A percentile compares a stretch with the other conserved stretches of the same genome.
These are phyloP conservation scores for Talaromyces nanjingensis DNA, from an alignment of 495 filamentous ascomycete genomes.

Conservation along the genomic window DNA sequence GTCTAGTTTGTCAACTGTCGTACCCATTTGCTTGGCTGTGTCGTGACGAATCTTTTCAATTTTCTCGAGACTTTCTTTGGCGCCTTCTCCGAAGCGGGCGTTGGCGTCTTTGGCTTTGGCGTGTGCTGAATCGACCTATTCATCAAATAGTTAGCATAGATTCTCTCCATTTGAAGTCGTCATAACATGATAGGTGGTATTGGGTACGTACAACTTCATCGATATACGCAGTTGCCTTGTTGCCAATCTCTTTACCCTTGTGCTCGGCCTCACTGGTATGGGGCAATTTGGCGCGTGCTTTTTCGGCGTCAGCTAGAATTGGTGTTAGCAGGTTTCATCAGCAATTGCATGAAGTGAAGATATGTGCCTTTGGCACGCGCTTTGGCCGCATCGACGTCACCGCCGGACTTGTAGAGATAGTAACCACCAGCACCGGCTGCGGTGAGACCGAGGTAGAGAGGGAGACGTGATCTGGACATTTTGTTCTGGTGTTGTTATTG, in stretches of 20 bases:
- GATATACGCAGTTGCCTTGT: slow-evolving; percentile 45
- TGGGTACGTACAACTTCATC: slow-evolving; percentile 54
- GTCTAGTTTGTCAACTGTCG: slow-evolving; percentile 48
- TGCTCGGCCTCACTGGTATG: slow-evolving; percentile 43
- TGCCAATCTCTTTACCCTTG: slow-evolving; percentile 40
- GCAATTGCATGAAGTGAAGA: neutral
- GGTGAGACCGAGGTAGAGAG: slow-evolving; percentile 51
- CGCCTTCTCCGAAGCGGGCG: slow-evolving; percentile 46
- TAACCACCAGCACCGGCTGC: slow-evolving; percentile 69
- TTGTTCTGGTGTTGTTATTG: slow-evolving; percentile 10
- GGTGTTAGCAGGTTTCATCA: neutral
- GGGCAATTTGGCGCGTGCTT: slow-evolving; percentile 56
- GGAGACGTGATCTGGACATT: slow-evolving; percentile 46
- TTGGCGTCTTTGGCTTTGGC: slow-evolving; percentile 53
- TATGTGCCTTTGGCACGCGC: slow-evolving; percentile 69
- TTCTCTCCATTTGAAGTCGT: too few species aligned
- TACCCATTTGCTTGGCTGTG: slow-evolving; percentile 25
- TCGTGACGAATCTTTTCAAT: slow-evolving; percentile 53
- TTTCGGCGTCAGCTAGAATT: slow-evolving; percentile 41
- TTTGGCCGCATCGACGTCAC: slow-evolving; percentile 71
- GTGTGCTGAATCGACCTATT: slow-evolving; percentile 60
- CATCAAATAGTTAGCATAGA: too few species aligned
- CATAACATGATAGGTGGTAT: too few species aligned
- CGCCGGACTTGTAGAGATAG: slow-evolving; percentile 87
- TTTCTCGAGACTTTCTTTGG: slow-evolving; percentile 57